Evolutionary conservation across 23 red algal genomes (phyloP), one percentile per base, ranked within the genome.

Genomic region (Gracilaria caudata): DNA sequence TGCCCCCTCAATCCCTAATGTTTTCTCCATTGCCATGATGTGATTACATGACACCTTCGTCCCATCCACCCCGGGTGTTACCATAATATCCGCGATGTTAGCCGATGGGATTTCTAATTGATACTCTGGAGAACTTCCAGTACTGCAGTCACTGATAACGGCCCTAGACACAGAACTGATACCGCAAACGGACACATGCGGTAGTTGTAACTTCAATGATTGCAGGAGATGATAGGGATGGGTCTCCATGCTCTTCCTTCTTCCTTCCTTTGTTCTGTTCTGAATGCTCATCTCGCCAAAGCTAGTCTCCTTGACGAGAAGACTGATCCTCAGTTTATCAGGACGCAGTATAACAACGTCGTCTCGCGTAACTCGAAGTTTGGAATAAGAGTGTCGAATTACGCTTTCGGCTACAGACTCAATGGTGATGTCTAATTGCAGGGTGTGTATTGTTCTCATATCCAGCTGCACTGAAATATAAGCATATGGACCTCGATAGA

Each of bases 1-100:
- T 30, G 97, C 97, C 7, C 87, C 93, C 76, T 99, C 97, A 78
- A 95, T 99, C 4, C 97, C 97, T 36, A 99, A 87, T 6, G 83
- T 86, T 29, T 77, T 86, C 78, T 99, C 97, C 29, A 95, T 90
- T 40, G 89, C 82, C 82, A 96, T 91, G 32, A 99, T 86, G 88
- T 99, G 97, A 82, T 99, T 99, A 84, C 93, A 95, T 33, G 59
- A 93, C 0, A 92, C 84, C 24, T 90, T 74, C 11, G 47, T 78
- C 3, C 92, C 92, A 71, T 88, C 86, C 21, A 95, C 75, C 29
- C 97, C 97, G 3, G 87, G 65, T 56, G 90, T 72, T 13, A 81
- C 87, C 97, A 99, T 99, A 64, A 99, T 66, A 24, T 77, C 82
- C 9, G 63, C 64, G 16, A 99, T 51, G 65, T 94, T 89, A 1